These are phyloP conservation scores for Chenopodium suecicum DNA, from an alignment of 148 eudicot species.

Conservation along the genomic window DNA sequence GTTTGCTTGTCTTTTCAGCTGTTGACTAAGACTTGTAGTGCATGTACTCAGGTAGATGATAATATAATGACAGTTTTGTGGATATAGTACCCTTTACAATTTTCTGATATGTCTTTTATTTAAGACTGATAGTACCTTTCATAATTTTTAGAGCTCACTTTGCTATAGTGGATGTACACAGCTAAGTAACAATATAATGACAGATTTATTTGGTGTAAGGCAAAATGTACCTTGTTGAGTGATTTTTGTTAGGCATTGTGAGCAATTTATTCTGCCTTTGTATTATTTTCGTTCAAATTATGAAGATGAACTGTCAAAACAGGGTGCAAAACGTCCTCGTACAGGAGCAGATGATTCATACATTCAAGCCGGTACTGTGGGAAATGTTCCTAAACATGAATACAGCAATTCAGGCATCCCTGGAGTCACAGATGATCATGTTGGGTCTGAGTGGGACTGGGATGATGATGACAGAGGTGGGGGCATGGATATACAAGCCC, in stretches of 20 bases:
- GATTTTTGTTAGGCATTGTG: too few species aligned
- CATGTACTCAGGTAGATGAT: neutral
- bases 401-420: conserved; percentile 52
- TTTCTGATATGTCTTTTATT: too few species aligned
- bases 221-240: too few species aligned
- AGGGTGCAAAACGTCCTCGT: conserved; percentile 89
- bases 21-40: too few species aligned
- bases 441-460: conserved; percentile 79
- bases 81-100: too few species aligned
- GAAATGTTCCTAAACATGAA: conserved; percentile 51
- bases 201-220: too few species aligned
- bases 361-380: conserved; percentile 52
- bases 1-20: too few species aligned
- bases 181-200: neutral
- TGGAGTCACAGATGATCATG: conserved; percentile 60
- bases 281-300: neutral
- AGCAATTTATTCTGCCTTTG: neutral
- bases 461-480: conserved; percentile 81
- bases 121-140: too few species aligned
- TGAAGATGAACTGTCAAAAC: conserved; percentile 34
- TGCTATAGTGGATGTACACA: neutral
- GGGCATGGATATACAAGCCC: conserved; percentile 89
- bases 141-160: too few species aligned
- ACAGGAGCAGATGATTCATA: conserved; percentile 58
- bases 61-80: too few species aligned